These are phyloP conservation scores for Quercus glauca DNA, from an alignment of 306 rosid species.

Conservation along the genomic window DNA sequence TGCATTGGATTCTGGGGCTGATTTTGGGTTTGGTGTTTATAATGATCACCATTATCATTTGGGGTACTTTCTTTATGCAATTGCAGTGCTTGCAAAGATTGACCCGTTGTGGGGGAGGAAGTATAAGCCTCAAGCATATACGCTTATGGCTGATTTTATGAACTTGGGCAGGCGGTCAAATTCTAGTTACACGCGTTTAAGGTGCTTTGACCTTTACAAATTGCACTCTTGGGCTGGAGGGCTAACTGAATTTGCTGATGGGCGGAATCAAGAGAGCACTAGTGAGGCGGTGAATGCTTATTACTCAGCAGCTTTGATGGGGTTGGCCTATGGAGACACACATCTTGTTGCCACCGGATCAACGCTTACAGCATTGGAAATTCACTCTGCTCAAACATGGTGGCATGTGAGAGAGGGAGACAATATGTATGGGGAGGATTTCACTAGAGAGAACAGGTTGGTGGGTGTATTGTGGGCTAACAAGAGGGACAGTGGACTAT, in stretches of 20 bases:
- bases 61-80: conserved; percentile 76
- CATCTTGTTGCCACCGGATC: conserved; percentile 57
- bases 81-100: conserved; percentile 74
- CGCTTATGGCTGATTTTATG: conserved; percentile 68
- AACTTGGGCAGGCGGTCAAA: conserved; percentile 34
- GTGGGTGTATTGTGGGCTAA: conserved; percentile 78
- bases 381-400: conserved; percentile 69
- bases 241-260: conserved; percentile 70
- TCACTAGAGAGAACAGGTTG: conserved; percentile 50
- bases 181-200: conserved; percentile 54
- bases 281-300: conserved; percentile 84
- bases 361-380: conserved; percentile 61
- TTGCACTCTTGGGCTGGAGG: conserved; percentile 97
- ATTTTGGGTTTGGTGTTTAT: conserved; percentile 81
- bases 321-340: conserved; percentile 68
- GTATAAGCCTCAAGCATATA: conserved; percentile 63
- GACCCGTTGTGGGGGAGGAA: conserved; percentile 79
- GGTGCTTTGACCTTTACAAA: conserved; percentile 69
- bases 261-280: conserved; percentile 86
- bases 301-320: conserved; percentile 80
- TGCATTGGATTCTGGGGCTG: conserved; percentile 46
- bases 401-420: conserved; percentile 70
- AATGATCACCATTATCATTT: conserved; percentile 83
- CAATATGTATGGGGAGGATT: conserved; percentile 51
- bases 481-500: conserved; percentile 81